Evolutionary conservation across 176 grass and related monocot genomes (phyloP).

Genomic region (Calamus simplicifolius): DNA sequence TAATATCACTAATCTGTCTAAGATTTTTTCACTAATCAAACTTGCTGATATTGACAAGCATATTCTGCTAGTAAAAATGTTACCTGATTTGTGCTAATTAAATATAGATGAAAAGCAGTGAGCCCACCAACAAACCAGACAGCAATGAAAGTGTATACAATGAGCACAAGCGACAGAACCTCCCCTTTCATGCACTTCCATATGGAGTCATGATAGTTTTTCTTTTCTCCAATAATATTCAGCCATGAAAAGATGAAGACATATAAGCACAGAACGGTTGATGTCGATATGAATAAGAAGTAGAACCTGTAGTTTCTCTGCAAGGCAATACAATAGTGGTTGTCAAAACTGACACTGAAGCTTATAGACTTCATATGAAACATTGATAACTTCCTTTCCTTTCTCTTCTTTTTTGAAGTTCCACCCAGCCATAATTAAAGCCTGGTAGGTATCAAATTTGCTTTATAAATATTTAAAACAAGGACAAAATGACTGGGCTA

Average conservation of each 20-base stretch:
- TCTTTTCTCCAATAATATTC: slow-evolving; percentile 32
- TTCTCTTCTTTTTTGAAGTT: no score
- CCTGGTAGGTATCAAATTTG: no score
- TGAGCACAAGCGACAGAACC: slow-evolving; percentile 42
- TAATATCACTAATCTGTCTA: no score
- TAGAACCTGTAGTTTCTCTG: slow-evolving; percentile 73
- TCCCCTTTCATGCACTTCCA: slow-evolving; percentile 37
- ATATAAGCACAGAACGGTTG: slow-evolving; percentile 50
- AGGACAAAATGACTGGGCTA: no score
- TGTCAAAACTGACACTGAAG: no score
- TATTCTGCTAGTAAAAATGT: no score
- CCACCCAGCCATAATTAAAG: no score
- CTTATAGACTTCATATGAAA: no score
- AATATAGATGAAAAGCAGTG: slow-evolving; percentile 57
- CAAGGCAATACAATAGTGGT: not conserved
- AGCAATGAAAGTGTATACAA: slow-evolving; percentile 53
- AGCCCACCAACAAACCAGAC: slow-evolving; percentile 71
- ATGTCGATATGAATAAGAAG: slow-evolving; percentile 53
- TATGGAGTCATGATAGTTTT: slow-evolving; percentile 15
- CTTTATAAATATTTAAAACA: no score
- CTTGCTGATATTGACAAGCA: no score
- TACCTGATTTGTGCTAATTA: slow-evolving; percentile 68
- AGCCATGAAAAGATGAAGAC: slow-evolving; percentile 49
- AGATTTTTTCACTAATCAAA: no score
- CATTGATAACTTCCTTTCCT: no score